Conservation (phyloP, 257 asterid genomes). For the Scutellaria barbata region DNA sequence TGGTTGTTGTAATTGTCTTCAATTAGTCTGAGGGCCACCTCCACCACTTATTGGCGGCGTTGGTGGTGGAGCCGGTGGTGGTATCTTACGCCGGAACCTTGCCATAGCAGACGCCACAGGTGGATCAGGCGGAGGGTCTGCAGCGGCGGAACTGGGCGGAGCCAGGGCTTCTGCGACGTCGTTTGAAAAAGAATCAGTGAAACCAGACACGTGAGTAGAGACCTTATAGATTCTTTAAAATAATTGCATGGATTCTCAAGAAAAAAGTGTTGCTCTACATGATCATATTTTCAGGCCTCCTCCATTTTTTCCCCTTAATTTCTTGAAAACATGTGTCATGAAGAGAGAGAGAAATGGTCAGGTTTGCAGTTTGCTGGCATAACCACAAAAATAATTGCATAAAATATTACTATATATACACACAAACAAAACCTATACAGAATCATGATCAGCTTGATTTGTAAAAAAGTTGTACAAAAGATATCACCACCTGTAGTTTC, state of each 20-base stretch:
- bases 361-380: no score
- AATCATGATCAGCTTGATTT: no score
- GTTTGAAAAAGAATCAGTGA: background rate
- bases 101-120: background rate
- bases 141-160: background rate
- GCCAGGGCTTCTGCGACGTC: background rate
- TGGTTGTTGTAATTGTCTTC: slow-evolving; percentile 8
- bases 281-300: background rate
- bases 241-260: slow-evolving; percentile 31
- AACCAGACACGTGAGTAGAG: slow-evolving; percentile 30
- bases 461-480: no score
- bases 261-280: background rate
- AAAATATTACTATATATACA: no score
- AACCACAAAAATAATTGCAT: no score
- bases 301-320: background rate
- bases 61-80: slow-evolving; percentile 35
- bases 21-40: slow-evolving; percentile 29
- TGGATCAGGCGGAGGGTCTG: slow-evolving; percentile 3
- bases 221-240: slow-evolving; percentile 20
- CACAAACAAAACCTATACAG: no score
- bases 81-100: slow-evolving; percentile 5
- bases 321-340: no score
- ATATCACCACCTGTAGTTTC: no score
- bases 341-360: no score
- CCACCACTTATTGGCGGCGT: slow-evolving; percentile 33